Conservation (phyloP, 257 asterid genomes). For the Solanum ossicruentum region DNA sequence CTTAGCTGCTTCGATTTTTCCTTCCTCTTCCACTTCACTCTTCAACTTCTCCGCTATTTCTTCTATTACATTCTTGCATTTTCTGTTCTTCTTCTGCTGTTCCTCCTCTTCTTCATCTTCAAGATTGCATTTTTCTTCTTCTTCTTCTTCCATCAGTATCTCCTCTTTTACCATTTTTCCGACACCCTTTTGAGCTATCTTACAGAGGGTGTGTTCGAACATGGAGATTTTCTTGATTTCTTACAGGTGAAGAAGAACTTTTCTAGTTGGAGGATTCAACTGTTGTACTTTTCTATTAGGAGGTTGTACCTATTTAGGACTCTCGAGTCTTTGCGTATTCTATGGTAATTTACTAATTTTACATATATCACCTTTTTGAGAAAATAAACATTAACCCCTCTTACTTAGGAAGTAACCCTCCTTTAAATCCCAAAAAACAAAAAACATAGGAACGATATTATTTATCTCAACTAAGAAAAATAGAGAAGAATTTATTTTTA, state of each 20-base stretch:
- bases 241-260: not conserved
- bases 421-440: not conserved
- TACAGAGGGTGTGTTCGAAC: not conserved
- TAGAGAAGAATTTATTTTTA: not conserved
- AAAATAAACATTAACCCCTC: not conserved
- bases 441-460: not conserved
- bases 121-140: not conserved
- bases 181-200: not conserved
- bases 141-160: not conserved
- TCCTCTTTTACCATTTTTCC: not conserved
- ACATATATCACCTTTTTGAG: not conserved
- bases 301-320: not conserved
- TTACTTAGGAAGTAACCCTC: not conserved
- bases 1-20: conserved; percentile 67
- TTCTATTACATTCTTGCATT: conserved; percentile 18
- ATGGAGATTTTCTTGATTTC: not conserved
- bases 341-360: not conserved
- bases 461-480: not conserved
- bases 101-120: not conserved
- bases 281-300: not conserved
- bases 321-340: not conserved
- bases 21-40: conserved; percentile 47
- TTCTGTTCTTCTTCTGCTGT: not conserved
- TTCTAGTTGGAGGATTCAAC: not conserved
- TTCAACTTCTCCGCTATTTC: conserved; percentile 50